Base-by-base conservation (phyloP, 2,329 filamentous ascomycete species). In the Aspergillus ustus region DNA sequence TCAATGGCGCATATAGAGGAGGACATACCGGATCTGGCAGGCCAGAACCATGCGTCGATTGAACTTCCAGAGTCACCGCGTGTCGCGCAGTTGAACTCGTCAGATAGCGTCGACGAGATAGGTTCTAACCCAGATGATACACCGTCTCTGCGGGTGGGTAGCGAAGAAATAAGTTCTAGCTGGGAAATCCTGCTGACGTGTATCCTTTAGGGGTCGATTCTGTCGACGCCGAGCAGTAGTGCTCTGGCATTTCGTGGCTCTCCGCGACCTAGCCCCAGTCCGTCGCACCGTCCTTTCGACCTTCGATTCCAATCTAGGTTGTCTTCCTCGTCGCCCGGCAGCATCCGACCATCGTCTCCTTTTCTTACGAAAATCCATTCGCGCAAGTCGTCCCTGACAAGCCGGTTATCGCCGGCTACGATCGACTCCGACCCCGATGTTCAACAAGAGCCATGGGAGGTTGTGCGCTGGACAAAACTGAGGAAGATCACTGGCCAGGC, bases 391-490 rank as follows among this genome's bases (percentile, higher is more conserved):
- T 97, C 94, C 1, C 72, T 93, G 20, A 89, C 85, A 49, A 96
- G 91, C 69, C 87, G 91, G 67, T 77, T 91, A 11, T 72, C 88
- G 15, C 79, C 80, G 40, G 81, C 68, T 19, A 88, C 89, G 61
- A 77, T 85, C 48, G 81, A 87, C 59, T 81, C 83, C 55, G 90
- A 91, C 52, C 82, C 84, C 22, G 91, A 94, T 66, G 87, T 88
- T 1, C 84, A 88, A 3, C 88, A 92, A 58, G 88, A 91, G 5
- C 95, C 95, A 2, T 99, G 95, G 96, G 95, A 99, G 72, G 93
- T 98, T 57, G 91, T 99, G 62, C 86, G 93, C 72, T 99, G 96
- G 96, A 98, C 92, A 1, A 95, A 91, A 73, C 80, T 99, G 60
- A 91, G 89, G 72, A 98, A 96, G 75, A 87, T 99, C 64, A 93